Percentiles rank a stretch among this genome's conserved stretches.
These are phyloP conservation scores for Protoeuglena noctilucae DNA, from an alignment of 139 green algal species.

Conservation along the genomic window DNA sequence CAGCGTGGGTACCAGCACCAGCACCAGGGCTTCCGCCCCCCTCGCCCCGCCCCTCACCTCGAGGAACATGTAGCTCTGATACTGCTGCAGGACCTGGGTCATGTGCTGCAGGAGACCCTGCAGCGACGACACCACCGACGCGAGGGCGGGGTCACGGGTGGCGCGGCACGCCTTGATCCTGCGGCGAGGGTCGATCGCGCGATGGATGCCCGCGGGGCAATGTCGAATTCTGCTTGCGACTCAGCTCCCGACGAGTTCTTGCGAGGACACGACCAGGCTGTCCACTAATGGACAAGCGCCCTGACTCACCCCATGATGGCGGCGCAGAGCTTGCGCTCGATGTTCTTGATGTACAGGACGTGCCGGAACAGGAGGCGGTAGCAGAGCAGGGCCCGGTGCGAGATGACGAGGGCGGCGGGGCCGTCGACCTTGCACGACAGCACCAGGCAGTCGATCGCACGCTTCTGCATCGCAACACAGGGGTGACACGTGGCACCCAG, in stretches of 20 bases:
- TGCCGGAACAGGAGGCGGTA: not conserved
- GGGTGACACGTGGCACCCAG: not conserved
- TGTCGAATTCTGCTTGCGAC: no score
- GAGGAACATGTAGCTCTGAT: not conserved
- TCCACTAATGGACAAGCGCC: no score
- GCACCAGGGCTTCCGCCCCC: no score
- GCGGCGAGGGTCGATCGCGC: no score
- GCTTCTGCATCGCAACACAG: not conserved
- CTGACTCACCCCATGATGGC: not conserved
- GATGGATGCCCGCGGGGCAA: no score
- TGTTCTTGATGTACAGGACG: not conserved
- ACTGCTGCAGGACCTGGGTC: not conserved
- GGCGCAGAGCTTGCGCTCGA: not conserved
- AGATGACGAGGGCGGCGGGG: not conserved
- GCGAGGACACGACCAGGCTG: no score
- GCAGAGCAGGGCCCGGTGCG: not conserved
- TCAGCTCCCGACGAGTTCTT: no score
- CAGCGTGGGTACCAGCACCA: no score
- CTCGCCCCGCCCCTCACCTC: no score
- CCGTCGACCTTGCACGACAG: not conserved
- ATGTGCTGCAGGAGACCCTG: not conserved
- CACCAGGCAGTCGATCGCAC: not conserved
- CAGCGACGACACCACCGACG: not conserved
- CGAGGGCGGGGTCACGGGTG: not conserved
- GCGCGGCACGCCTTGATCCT: no score